These are phyloP conservation scores for Sambucus nigra DNA, from an alignment of 129 eudicot genomes.

Conservation along the genomic window DNA sequence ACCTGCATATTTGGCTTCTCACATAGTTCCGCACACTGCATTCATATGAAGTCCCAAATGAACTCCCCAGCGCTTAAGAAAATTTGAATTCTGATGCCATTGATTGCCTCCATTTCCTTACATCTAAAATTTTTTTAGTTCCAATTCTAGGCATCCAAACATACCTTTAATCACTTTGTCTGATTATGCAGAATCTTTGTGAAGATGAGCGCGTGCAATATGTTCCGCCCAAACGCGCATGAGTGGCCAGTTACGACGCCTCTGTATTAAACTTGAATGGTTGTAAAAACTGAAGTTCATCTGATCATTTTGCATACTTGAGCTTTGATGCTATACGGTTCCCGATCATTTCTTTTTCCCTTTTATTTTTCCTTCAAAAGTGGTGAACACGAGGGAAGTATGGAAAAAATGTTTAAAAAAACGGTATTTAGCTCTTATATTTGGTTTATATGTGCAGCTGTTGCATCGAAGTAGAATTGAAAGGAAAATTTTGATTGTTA, in stretches of 20 bases:
- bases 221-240: constrained; percentile 54
- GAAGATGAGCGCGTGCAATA: constrained; percentile 56
- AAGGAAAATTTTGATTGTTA: too few relatives aligned
- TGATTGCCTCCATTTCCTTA: background rate
- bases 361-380: too few relatives aligned
- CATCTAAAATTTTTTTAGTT: background rate
- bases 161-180: background rate
- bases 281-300: background rate
- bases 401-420: background rate
- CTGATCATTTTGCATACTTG: background rate
- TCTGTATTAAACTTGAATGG: background rate
- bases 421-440: background rate
- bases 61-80: too few relatives aligned
- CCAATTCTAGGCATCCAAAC: background rate
- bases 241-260: constrained; percentile 8
- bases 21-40: too few relatives aligned
- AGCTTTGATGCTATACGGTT: background rate
- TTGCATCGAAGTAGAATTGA: too few relatives aligned
- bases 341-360: background rate
- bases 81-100: too few relatives aligned
- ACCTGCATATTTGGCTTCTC: too few relatives aligned
- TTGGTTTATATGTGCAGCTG: too few relatives aligned
- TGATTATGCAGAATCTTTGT: constrained; percentile 43
- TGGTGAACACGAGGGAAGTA: background rate
- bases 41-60: too few relatives aligned